Base-by-base conservation (phyloP, 192 early-diverging fungal species). In the Entophlyctis luteolus region DNA sequence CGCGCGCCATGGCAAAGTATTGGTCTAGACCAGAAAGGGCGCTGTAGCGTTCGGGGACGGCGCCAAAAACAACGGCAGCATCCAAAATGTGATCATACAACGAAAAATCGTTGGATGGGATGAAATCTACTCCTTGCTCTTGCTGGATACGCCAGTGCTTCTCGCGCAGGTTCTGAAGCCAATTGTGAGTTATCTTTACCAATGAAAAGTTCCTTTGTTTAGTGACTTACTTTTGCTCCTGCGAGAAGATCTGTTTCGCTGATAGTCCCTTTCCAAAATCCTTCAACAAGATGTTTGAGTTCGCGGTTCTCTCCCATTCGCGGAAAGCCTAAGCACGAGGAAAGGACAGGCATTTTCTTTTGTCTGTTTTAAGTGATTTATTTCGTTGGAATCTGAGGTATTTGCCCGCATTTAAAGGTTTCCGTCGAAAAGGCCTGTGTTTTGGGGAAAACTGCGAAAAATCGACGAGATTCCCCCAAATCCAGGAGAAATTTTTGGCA, bases 1-100 rank as follows among this genome's bases (percentile, higher is more conserved):
- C 96, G 79, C 96, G 93, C 62, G 86, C 92, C 89, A 98, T 96
- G 71, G 96, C 96, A 82, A 98, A 98, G 88, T 96, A 98, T 29
- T 85, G 87, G 72, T 93, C 89, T 46, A 84, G 70, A 1, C 60
- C 60, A 46, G 84, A 80, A 62, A 81, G 69, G 54, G 73, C 65
- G 27, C 72, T 65, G 66, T 89, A 89, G 49, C 79, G 72, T n/a
- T 81, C 56, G 50, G 87, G 87, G 60, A 89, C 80, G 46, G 73
- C 84, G 65, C 65, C 79, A 69, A 86, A 90, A 5, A 58, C 62
- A 20, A 70, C 75, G 48, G 81, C 67, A 72, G 59, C 53, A 50
- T 68, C 65, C 14, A 94, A 84, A 67, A 94, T 89, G 35, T 93
- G 91, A 73, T 98, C 95, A 74, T 95, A 98, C 75, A 96, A 87